Evolutionary conservation across 2,329 filamentous ascomycete genomes (phyloP), one percentile per base, ranked within the genome.

Genomic region (Amesomyces nigricolor): DNA sequence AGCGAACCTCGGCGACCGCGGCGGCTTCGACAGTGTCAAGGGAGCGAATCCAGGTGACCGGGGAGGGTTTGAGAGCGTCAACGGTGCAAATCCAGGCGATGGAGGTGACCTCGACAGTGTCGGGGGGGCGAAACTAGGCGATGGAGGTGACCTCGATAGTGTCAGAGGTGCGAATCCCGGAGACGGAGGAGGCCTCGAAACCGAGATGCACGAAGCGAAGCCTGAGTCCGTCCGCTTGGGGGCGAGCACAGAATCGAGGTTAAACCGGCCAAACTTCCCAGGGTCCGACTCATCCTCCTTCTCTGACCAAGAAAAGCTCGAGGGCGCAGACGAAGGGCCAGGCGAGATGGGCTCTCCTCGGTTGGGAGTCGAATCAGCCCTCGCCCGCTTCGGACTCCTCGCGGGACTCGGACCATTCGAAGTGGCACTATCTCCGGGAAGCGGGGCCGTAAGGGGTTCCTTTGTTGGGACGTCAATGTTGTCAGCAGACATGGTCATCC

Each of bases 311-410:
- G 79, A 78, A 53, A 82, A 80, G 51, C 74, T 82, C 8, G 82
- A 81, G 0, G 85, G 85, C 2, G 85, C 85, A 2, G 85, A 87
- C 0, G 83, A 85, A 10, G 85, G 84, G 0, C 84, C 84, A 0
- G 83, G 79, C 1, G 80, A 80, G 17, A 84, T 75, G 3, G 75
- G 67, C 38, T 78, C 76, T 8, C 72, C 64, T 30, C 64, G 61
- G 42, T 71, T 74, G 0, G 81, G 75, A 3, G 78, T 80, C 2
- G 80, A 83, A 61, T 78, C 79, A 1, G 77, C 78, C 47, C 80
- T 73, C 4, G 72, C 70, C 53, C 79, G 75, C 19, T 70, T 72
- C 1, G 74, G 73, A 52, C 72, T 77, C 26, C 72, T 63, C 45
- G 65, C 64, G 11, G 70, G 73, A 48, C 69, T 73, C 16, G 66